phyloP scores from a whole-genome alignment of 176 grass and related monocot genomes.

The Raddia guianensis region DNA sequence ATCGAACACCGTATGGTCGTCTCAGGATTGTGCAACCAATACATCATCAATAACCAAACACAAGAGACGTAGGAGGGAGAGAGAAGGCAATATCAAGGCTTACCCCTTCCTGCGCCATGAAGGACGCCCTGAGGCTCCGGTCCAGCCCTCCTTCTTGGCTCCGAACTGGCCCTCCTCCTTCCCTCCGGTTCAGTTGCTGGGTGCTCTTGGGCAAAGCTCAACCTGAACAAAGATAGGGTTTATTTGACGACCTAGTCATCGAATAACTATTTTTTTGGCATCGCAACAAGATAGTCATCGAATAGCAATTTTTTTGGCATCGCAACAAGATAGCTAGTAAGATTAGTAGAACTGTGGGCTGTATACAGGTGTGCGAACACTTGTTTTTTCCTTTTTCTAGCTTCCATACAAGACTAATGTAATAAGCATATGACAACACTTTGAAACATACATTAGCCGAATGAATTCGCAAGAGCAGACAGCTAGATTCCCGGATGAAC shows the following conservation, averaged over 20 bases:
- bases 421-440: background rate
- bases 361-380: background rate
- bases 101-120: slow-evolving; percentile 33
- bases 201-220: too few species aligned
- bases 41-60: too few species aligned
- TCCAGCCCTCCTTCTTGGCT: too few species aligned
- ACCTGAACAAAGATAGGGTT: too few species aligned
- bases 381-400: background rate
- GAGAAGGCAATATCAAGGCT: background rate
- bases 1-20: slow-evolving; percentile 2
- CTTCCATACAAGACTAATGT: background rate
- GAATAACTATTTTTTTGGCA: too few species aligned
- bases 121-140: background rate
- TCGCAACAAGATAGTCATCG: background rate
- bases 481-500: background rate
- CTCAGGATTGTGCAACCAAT: too few species aligned
- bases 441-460: background rate
- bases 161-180: too few species aligned
- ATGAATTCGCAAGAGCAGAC: background rate
- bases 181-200: too few species aligned
- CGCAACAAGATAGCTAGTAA: background rate
- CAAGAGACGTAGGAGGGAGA: too few species aligned
- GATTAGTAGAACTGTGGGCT: slow-evolving; percentile 6
- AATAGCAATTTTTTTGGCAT: background rate
- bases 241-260: too few species aligned